Base-by-base conservation (phyloP, 164 flowering plant genomes). In the Stephania yunnanensis region DNA sequence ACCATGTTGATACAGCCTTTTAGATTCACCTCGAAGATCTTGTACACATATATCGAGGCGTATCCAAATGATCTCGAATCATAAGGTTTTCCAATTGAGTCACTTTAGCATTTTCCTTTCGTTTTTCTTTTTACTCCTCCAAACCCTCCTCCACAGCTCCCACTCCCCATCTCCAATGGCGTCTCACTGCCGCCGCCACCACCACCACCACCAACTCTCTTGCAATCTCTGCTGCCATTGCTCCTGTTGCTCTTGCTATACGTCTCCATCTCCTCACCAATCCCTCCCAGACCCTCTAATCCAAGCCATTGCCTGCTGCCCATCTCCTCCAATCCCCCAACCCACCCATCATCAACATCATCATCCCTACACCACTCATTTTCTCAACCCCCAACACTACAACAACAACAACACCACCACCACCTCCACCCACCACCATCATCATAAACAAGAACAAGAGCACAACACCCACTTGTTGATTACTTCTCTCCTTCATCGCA, bases 401-500 rank as follows among this genome's bases (percentile, higher is more conserved):
- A 83, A 68, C 72, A 83, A 46, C 68, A 72, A 1, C 81, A 68
- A 45, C 82, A 80, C 44, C 84, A 86, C 71, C 85, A 82, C 73
- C 88, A 82, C 65, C 72, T 82, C 46, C 68, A 72, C 1, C 65
- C 65, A 45, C 10, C 74, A 75, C 15, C 72, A 68, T 5, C 74
- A 75, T 10, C 72, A 63, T 5, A 71, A 79, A 63, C 77, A 70
- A 9, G 73, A 74, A 46, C 73, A 73, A 10, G 31, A 67, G 7
- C 42, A 72, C 1, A 45, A 76, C 8, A 63, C 75, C 78, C 80
- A 83, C 11, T 73, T 82, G 15, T 68, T 82, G 29, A 46, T 89
- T 46, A 82, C 83, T 55, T 85, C 92, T 12, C 92, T 92, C 46
- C 80, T 84, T 67, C 76, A 70, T 22, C 88, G 94, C 73, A 85